phyloP scores from a whole-genome alignment of 1,284 basidiomycete species.

The Irpex sp. region DNA sequence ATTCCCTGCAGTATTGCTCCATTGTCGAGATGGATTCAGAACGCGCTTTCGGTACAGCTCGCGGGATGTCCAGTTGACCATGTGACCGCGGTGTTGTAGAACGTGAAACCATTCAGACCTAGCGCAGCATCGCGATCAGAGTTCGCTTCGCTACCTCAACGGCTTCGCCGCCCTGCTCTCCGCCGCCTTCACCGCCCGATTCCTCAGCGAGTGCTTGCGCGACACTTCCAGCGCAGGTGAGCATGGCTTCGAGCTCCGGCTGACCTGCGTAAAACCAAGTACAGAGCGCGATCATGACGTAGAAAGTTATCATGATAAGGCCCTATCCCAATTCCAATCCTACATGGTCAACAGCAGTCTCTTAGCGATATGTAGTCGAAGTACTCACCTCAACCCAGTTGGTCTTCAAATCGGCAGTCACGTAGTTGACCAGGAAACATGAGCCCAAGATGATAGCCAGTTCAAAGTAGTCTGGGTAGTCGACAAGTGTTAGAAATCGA shows the following conservation, averaged over 20 bases:
- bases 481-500: not conserved
- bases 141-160: not conserved
- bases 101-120: not conserved
- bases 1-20: too few species aligned
- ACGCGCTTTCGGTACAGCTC: too few species aligned
- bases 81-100: too few species aligned
- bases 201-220: constrained; percentile 18
- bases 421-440: constrained; percentile 70
- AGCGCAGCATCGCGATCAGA: not conserved
- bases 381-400: constrained; percentile 49
- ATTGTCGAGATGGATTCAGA: too few species aligned
- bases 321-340: constrained; percentile 32
- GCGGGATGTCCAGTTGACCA: too few species aligned
- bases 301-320: constrained; percentile 56
- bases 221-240: constrained; percentile 20
- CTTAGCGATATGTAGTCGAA: too few species aligned
- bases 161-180: not conserved
- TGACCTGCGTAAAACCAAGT: constrained; percentile 60
- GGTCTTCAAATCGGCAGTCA: constrained; percentile 66
- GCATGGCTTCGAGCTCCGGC: constrained; percentile 32
- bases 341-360: not conserved
- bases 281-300: constrained; percentile 40
- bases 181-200: constrained; percentile 6
- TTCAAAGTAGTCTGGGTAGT: constrained; percentile 46
- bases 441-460: constrained; percentile 55